Percentiles rank a stretch among this genome's conserved stretches.
Evolutionary conservation across 495 filamentous ascomycete species (phyloP).

Genomic region (Penicillium longicatenatum): DNA sequence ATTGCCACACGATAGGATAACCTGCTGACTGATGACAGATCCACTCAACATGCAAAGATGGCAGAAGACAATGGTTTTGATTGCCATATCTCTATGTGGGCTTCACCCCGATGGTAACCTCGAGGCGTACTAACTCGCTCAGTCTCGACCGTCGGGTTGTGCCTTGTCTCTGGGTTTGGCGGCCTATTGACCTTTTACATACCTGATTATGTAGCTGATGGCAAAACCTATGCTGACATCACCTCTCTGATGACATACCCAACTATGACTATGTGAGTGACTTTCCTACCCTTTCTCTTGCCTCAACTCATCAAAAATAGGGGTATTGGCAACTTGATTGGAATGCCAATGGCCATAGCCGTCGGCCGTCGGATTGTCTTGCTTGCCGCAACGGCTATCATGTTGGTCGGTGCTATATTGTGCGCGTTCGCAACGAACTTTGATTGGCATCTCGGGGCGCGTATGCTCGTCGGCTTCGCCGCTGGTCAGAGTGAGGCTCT

Average conservation of each 20-base stretch:
- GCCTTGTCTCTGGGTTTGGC: constrained; percentile 33
- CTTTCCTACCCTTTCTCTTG: not conserved
- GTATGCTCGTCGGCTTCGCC: constrained; percentile 34
- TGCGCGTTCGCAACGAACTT: constrained; percentile 23
- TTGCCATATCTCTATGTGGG: constrained; percentile 33
- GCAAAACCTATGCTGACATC: constrained; percentile 29
- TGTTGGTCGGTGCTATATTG: constrained; percentile 26
- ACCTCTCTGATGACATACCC: constrained; percentile 29
- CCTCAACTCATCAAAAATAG: not conserved
- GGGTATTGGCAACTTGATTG: constrained; percentile 44
- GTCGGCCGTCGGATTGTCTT: constrained; percentile 42
- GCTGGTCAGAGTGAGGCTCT: constrained; percentile 38
- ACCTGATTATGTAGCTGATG: constrained; percentile 17
- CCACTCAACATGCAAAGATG: constrained; percentile 32
- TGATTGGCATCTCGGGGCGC: constrained; percentile 30
- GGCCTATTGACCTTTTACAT: constrained; percentile 29
- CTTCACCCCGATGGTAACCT: not conserved
- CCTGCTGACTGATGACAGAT: constrained; percentile 14
- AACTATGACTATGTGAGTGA: constrained; percentile 22
- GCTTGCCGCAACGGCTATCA: constrained; percentile 29
- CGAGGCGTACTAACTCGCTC: not conserved
- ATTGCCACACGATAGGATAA: not conserved
- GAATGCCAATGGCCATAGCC: constrained; percentile 43
- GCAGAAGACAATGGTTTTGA: constrained; percentile 28
- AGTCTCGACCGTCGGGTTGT: constrained; percentile 32